Conservation (phyloP, 108 stramenopile species). For the Mediolabrus comicus region DNA sequence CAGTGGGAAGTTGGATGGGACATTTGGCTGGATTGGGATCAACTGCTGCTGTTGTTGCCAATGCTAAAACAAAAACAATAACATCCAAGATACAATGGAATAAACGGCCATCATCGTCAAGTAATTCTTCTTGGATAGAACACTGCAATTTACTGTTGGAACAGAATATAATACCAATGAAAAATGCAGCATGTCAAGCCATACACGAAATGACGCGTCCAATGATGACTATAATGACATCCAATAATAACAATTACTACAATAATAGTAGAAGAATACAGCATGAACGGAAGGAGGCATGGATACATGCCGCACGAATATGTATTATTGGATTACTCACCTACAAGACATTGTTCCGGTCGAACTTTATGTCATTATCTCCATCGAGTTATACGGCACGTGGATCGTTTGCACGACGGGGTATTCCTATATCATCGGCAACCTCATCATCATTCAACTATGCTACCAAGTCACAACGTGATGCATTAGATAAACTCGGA, state of each 20-base stretch:
- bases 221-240: conserved; percentile 9
- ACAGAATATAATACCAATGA: background rate
- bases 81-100: background rate
- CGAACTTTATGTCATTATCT: conserved; percentile 74
- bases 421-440: conserved; percentile 29
- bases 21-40: conserved; percentile 49
- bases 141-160: background rate
- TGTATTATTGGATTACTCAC: conserved; percentile 67
- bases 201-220: conserved; percentile 20
- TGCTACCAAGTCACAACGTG: conserved; percentile 64
- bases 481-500: conserved; percentile 58
- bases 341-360: conserved; percentile 70
- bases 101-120: background rate
- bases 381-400: conserved; percentile 75
- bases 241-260: too few species aligned
- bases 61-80: background rate
- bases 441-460: conserved; percentile 44
- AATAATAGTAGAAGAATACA: conserved; percentile 7
- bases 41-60: background rate
- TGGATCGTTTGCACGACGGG: conserved; percentile 76
- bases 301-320: conserved; percentile 42
- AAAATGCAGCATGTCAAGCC: conserved; percentile 5
- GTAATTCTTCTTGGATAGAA: background rate
- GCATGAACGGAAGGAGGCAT: conserved; percentile 33
- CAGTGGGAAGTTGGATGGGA: conserved; percentile 56